A percentile compares a stretch with the other conserved stretches of the same genome.
phyloP scores from a whole-genome alignment of 768 basidiomycete species.

The Auriscalpium microsporum region DNA sequence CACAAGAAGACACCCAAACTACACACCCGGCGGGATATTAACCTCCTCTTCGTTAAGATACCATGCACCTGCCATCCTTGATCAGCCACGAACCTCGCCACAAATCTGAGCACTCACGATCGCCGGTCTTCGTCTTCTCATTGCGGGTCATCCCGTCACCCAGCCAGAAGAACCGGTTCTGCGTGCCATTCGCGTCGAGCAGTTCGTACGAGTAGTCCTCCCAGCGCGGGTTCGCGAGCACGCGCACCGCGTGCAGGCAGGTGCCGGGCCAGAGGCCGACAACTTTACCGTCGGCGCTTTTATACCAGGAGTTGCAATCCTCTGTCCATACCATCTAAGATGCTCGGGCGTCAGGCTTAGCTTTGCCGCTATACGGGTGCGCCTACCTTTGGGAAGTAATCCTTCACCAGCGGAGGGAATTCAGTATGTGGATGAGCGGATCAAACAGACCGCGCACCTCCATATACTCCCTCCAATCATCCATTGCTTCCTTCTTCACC shows the following conservation, averaged over 20 bases:
- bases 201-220: constrained; percentile 20
- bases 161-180: constrained; percentile 20
- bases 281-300: constrained; percentile 20
- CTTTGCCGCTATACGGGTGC: not conserved
- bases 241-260: constrained; percentile 6
- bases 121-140: constrained; percentile 14
- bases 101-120: constrained; percentile 4
- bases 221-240: constrained; percentile 18
- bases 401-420: not conserved
- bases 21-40: constrained; percentile 14
- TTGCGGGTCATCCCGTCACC: constrained; percentile 20
- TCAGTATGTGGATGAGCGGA: not conserved
- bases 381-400: constrained; percentile 9
- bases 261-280: constrained; percentile 21
- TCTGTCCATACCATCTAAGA: constrained; percentile 17
- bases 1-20: too few relatives aligned
- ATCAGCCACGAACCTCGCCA: not conserved
- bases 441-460: not conserved
- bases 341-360: not conserved
- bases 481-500: constrained; percentile 20
- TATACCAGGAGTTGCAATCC: constrained; percentile 22
- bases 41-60: constrained; percentile 14
- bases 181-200: constrained; percentile 1
- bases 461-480: constrained; percentile 23
- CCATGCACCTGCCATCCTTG: constrained; percentile 12